Percentiles rank a stretch among this genome's conserved stretches.
Conservation (phyloP, 1,284 basidiomycete genomes). For the Cerrena zonata region DNA sequence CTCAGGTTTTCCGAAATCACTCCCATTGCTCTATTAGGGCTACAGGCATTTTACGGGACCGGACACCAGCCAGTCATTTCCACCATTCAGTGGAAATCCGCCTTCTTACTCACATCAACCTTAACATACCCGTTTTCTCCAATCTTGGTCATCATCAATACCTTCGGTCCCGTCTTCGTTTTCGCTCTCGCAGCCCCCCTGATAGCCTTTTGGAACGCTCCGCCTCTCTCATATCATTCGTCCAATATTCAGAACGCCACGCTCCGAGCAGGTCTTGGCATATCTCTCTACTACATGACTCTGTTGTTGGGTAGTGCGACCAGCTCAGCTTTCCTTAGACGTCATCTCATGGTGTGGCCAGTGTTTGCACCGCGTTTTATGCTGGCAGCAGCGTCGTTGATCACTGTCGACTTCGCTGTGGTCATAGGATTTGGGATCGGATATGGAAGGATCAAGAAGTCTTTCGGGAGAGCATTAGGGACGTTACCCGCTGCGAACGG, state of each 20-base stretch:
- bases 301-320: slow-evolving; percentile 69
- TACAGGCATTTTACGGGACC: slow-evolving; percentile 78
- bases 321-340: slow-evolving; percentile 70
- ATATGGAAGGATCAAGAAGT: slow-evolving; percentile 20
- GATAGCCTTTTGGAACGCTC: slow-evolving; percentile 84
- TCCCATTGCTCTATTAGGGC: slow-evolving; percentile 70
- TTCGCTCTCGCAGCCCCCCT: slow-evolving; percentile 66
- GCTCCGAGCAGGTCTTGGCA: slow-evolving; percentile 51
- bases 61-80: slow-evolving; percentile 89
- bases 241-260: slow-evolving; percentile 24
- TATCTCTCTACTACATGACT: slow-evolving; percentile 65
- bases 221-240: slow-evolving; percentile 43
- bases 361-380: slow-evolving; percentile 95
- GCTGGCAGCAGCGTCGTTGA: slow-evolving; percentile 52
- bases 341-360: slow-evolving; percentile 99
- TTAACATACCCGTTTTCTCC: slow-evolving; percentile 76
- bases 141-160: slow-evolving; percentile 76
- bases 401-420: slow-evolving; percentile 53
- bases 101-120: slow-evolving; percentile 70
- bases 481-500: neutral
- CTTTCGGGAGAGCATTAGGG: neutral
- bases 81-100: slow-evolving; percentile 93
- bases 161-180: slow-evolving; percentile 67
- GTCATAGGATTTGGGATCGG: slow-evolving; percentile 44
- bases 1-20: slow-evolving; percentile 58